phyloP scores from a whole-genome alignment of 495 filamentous ascomycete species.

The Friedmanniomyces simplex region DNA sequence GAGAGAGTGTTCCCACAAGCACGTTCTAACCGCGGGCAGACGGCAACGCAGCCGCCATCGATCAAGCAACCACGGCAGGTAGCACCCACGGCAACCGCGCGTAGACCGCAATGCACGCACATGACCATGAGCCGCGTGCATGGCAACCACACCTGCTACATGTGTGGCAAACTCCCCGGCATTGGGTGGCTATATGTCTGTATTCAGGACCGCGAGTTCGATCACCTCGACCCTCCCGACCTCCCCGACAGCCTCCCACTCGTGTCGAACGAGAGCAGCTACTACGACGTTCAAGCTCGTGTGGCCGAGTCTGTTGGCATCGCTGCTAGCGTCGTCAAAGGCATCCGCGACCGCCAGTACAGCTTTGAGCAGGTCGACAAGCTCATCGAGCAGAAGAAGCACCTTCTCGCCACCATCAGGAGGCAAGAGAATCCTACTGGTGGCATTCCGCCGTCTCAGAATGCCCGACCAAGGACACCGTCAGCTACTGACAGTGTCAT shows the following conservation, averaged over 20 bases:
- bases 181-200: constrained; percentile 61
- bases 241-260: background rate
- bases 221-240: constrained; percentile 8
- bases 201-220: constrained; percentile 28
- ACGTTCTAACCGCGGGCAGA: background rate
- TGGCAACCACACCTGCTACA: constrained; percentile 36
- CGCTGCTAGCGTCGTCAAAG: constrained; percentile 14
- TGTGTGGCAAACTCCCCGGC: constrained; percentile 40
- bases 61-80: background rate
- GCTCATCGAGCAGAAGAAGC: constrained; percentile 21
- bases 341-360: constrained; percentile 16
- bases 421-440: background rate
- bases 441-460: background rate
- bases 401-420: constrained; percentile 12
- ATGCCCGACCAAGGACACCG: background rate
- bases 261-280: constrained; percentile 22
- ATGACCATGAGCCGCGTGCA: constrained; percentile 49
- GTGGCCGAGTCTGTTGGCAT: constrained; percentile 17
- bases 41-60: background rate
- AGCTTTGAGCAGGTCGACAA: constrained; percentile 21
- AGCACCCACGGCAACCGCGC: background rate
- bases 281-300: constrained; percentile 20
- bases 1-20: background rate
- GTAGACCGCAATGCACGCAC: constrained; percentile 44
- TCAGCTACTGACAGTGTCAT: constrained; percentile 3